These are phyloP conservation scores for Phaeosphaeria sp. DNA, from an alignment of 2,329 filamentous ascomycete genomes.

Conservation along the genomic window DNA sequence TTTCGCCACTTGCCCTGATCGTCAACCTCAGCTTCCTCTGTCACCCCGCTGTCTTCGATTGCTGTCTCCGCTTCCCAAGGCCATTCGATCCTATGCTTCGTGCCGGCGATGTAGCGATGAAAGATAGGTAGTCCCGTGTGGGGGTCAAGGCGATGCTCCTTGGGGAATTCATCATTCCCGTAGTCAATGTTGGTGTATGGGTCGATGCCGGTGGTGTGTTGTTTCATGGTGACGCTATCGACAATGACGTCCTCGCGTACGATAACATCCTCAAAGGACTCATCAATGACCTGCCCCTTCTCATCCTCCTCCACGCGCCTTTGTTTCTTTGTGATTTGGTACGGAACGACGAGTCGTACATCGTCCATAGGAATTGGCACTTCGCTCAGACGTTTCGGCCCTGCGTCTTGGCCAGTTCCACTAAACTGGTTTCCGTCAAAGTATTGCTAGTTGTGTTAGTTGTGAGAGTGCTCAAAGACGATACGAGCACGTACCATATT, in stretches of 20 bases:
- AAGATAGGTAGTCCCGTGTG: conserved; percentile 37
- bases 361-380: conserved; percentile 71
- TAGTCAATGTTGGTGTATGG: conserved; percentile 40
- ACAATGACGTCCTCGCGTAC: conserved; percentile 62
- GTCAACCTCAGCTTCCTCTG: conserved; percentile 13
- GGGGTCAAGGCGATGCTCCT: conserved; percentile 40
- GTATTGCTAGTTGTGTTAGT: conserved; percentile 47
- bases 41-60: conserved; percentile 6
- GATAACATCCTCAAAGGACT: conserved; percentile 24
- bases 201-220: conserved; percentile 39
- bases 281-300: conserved; percentile 63
- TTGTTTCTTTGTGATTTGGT: conserved; percentile 63
- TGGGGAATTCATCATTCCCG: conserved; percentile 30
- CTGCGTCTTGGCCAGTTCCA: conserved; percentile 36
- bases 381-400: conserved; percentile 56
- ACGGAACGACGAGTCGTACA: conserved; percentile 81
- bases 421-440: conserved; percentile 49
- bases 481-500: conserved; percentile 43
- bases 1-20: conserved; percentile 19
- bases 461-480: background rate
- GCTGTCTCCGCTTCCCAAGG: conserved; percentile 35
- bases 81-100: conserved; percentile 38
- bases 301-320: conserved; percentile 52
- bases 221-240: conserved; percentile 40
- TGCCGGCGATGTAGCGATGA: conserved; percentile 46